These are phyloP conservation scores for Flaveria trinervia DNA, from an alignment of 129 eudicot species.

Conservation along the genomic window DNA sequence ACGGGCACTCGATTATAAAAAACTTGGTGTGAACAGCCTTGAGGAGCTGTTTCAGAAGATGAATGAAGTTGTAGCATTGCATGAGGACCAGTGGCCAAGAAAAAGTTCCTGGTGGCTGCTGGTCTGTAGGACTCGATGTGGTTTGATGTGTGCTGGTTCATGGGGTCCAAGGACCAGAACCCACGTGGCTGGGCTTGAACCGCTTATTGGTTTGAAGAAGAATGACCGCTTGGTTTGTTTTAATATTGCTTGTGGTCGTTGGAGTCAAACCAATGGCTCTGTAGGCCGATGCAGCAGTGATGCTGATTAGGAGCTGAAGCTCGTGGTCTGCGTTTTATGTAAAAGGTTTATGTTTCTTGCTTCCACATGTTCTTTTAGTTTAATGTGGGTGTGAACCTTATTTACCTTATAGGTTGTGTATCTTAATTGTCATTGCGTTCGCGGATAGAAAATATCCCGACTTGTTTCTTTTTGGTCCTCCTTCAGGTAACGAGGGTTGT, in stretches of 20 bases:
- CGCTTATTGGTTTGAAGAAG: slow-evolving; percentile 26
- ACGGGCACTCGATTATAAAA: slow-evolving; percentile 52
- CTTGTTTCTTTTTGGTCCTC: neutral
- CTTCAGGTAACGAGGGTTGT: neutral
- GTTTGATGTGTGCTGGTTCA: neutral
- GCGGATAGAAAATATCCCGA: neutral
- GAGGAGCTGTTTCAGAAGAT: slow-evolving; percentile 80
- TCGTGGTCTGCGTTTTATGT: slow-evolving; percentile 3
- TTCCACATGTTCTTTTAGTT: slow-evolving; percentile 32
- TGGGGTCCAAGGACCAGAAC: neutral
- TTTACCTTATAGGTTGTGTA: neutral
- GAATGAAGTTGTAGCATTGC: slow-evolving; percentile 69
- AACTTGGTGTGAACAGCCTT: slow-evolving; percentile 64
- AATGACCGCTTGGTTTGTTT: slow-evolving; percentile 10
- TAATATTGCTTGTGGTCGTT: slow-evolving; percentile 15
- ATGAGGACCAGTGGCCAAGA: slow-evolving; percentile 72
- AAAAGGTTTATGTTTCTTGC: slow-evolving; percentile 25
- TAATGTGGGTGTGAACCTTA: slow-evolving; percentile 25
- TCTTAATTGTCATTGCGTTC: neutral
- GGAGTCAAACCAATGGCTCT: slow-evolving; percentile 20
- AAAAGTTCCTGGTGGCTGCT: slow-evolving; percentile 66
- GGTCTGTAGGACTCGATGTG: slow-evolving; percentile 30
- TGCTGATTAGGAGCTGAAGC: slow-evolving; percentile 1
- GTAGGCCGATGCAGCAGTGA: slow-evolving; percentile 22
- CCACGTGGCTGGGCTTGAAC: slow-evolving; percentile 16